Evolutionary conservation across 352 stramenopile genomes (phyloP).

Genomic region (Phytophthora ramorum): DNA sequence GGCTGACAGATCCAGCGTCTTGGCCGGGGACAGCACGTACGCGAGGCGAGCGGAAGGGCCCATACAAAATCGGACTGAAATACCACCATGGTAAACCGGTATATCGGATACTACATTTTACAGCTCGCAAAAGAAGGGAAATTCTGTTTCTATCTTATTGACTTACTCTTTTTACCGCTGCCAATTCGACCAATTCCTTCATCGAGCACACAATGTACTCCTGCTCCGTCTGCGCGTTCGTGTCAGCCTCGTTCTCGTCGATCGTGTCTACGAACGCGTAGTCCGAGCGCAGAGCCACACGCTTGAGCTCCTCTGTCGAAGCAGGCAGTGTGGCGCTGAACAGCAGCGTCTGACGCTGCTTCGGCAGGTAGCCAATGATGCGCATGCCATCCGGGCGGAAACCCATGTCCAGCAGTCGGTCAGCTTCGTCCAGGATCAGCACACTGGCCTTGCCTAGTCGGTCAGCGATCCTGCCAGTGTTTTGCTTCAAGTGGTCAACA

Average conservation of each 20-base stretch:
- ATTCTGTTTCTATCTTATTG: no score
- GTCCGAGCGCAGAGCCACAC: slow-evolving; percentile 83
- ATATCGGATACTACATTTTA: no score
- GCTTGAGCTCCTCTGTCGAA: slow-evolving; percentile 88
- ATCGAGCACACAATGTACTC: slow-evolving; percentile 77
- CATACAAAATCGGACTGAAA: no score
- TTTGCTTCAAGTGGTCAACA: slow-evolving; percentile 95
- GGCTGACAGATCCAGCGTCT: slow-evolving; percentile 83
- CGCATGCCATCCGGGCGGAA: slow-evolving; percentile 92
- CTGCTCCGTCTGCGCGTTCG: slow-evolving; percentile 91
- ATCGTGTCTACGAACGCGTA: slow-evolving; percentile 95
- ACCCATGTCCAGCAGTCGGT: slow-evolving; percentile 97
- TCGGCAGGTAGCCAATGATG: slow-evolving; percentile 78
- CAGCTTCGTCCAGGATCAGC: slow-evolving; percentile 95
- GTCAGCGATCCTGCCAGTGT: slow-evolving; percentile 84
- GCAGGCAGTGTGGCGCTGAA: slow-evolving; percentile 96
- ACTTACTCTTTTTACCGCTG: no score
- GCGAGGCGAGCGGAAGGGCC: slow-evolving; percentile 55
- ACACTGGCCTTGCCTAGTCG: slow-evolving; percentile 57
- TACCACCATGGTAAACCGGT: no score
- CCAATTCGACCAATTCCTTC: slow-evolving; percentile 77
- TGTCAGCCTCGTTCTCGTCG: slow-evolving; percentile 90
- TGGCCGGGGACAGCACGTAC: slow-evolving; percentile 90
- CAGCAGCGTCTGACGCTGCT: slow-evolving; percentile 93
- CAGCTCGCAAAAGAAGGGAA: no score